Conservation (phyloP, 805 yeast genomes). For the Cyberlindnera mrakii region DNA sequence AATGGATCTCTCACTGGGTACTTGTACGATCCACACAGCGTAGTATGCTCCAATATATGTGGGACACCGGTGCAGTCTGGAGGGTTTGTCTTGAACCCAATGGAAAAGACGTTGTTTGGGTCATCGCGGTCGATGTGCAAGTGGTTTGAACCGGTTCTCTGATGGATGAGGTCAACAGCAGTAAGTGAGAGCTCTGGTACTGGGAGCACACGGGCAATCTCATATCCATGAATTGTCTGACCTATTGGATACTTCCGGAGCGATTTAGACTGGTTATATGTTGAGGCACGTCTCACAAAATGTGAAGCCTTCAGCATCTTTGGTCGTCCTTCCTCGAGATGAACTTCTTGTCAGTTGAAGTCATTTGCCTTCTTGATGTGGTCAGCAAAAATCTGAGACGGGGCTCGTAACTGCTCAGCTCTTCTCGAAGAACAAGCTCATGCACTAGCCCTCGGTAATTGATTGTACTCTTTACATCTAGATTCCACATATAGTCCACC, state of each 20-base stretch:
- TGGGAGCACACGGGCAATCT: slow-evolving; percentile 53
- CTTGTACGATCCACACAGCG: slow-evolving; percentile 86
- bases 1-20: slow-evolving; percentile 96
- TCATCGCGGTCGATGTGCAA: slow-evolving; percentile 83
- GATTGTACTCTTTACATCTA: no score
- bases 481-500: no score
- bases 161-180: slow-evolving; percentile 70
- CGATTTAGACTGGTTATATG: slow-evolving; percentile 28
- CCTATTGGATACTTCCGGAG: slow-evolving; percentile 60
- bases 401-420: no score
- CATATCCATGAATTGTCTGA: slow-evolving; percentile 56
- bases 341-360: no score
- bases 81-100: slow-evolving; percentile 90
- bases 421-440: no score
- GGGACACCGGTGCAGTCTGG: slow-evolving; percentile 95
- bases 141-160: slow-evolving; percentile 69
- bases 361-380: not conserved
- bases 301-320: slow-evolving; percentile 1
- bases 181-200: slow-evolving; percentile 79
- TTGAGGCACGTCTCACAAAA: slow-evolving; percentile 16
- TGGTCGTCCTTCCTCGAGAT: no score
- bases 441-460: no score
- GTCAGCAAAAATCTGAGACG: not conserved
- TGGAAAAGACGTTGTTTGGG: slow-evolving; percentile 78
- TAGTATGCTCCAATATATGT: slow-evolving; percentile 92